Evolutionary conservation across 495 filamentous ascomycete species (phyloP), one percentile per base, ranked within the genome.

Genomic region (Xylaria acuta): DNA sequence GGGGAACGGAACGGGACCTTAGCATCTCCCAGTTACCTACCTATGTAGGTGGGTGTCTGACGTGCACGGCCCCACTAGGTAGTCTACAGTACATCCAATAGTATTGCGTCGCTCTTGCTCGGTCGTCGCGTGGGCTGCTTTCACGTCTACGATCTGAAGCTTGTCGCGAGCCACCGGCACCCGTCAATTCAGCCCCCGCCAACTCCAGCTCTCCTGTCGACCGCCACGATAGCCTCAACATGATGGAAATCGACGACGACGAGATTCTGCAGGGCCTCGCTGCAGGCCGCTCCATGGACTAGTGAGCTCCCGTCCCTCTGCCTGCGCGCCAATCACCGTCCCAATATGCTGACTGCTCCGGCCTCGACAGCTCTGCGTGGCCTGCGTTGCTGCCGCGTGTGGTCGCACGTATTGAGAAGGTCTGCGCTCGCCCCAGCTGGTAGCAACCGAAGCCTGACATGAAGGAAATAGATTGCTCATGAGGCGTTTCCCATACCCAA

Each of bases 231-330:
- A 34, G 30, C 75, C 66, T 71, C 69, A 79, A 60, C 54, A 85
- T 83, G 79, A 85, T 85, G 82, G 83, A 85, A 11, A 80, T 81
- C n/a, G 84, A 84, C 82, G 88, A 90, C 73, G 90, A 94, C 76
- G 88, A 88, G 77, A 82, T 92, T 73, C 84, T 96, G 58, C 83
- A 85, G 74, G 81, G 77, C 73, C 86, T 89, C 80, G 90, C 92
- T 74, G 83, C 86, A 73, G 91, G 92, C 80, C 90, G 90, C 53
- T 81, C 85, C 32, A 89, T 95, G 80, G 89, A 93, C 73, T 85
- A 88, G 93, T 94, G 87, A 80, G 85, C 25, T 32, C 8, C 32
- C 54, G 54, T 53, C 36, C 59, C 40, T 49, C 53, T 32, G 16
- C 22, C 8, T 2, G 32, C 63, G 14, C 27, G 34, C 38, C 25